Conservation (phyloP, 2,329 filamentous ascomycete genomes). For the Cladosporium halotolerans region DNA sequence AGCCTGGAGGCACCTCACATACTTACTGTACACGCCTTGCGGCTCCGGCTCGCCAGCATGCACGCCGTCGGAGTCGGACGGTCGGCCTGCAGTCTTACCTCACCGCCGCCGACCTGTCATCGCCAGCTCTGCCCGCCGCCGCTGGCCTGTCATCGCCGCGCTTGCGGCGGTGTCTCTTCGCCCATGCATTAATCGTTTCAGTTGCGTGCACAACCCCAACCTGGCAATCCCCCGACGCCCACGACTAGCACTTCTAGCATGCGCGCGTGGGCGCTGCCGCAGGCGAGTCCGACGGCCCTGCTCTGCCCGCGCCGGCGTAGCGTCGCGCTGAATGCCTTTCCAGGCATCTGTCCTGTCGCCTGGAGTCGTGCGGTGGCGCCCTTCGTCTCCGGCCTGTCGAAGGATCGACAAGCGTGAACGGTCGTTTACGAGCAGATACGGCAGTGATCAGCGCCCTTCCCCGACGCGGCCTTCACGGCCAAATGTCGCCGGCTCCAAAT, state of each 20-base stretch:
- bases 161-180: too few relatives aligned
- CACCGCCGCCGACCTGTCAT: conserved; percentile 1
- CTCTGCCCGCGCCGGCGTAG: not conserved
- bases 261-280: too few relatives aligned
- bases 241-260: too few relatives aligned
- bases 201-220: not conserved
- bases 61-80: not conserved
- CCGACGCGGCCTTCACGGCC: not conserved
- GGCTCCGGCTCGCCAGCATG: not conserved
- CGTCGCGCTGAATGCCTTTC: not conserved
- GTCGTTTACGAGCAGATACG: conserved; percentile 1
- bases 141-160: too few relatives aligned
- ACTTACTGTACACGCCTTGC: not conserved
- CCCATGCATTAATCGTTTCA: too few relatives aligned
- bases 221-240: not conserved
- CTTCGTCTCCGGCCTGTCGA: conserved; percentile 1
- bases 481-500: conserved; percentile 2
- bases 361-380: not conserved
- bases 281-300: not conserved
- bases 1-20: too few relatives aligned
- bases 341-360: not conserved
- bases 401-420: conserved; percentile 11
- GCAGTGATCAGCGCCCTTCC: not conserved
- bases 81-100: not conserved
- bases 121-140: too few relatives aligned